These are phyloP conservation scores for Periconia sp. DNA, from an alignment of 2,329 filamentous ascomycete genomes.

Conservation along the genomic window DNA sequence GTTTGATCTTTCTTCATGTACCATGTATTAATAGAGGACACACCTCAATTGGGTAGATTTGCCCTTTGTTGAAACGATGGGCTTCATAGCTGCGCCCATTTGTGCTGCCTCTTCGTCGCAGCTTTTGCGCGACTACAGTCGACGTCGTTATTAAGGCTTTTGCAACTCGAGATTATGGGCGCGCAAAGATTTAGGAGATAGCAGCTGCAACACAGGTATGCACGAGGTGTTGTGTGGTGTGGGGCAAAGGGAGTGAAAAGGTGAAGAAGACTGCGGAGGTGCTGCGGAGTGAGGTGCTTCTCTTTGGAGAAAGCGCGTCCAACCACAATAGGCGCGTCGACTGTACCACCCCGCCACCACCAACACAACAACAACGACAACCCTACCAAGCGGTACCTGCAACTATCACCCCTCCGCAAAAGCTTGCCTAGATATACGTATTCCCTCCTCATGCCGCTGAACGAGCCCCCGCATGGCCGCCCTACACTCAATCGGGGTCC, in stretches of 20 bases:
- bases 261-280: slow-evolving; percentile 14
- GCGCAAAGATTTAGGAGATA: background rate
- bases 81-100: slow-evolving; percentile 59
- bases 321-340: slow-evolving; percentile 25
- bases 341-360: slow-evolving; percentile 13
- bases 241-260: background rate
- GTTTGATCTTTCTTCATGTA: background rate
- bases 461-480: slow-evolving; percentile 69
- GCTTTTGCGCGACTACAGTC: background rate
- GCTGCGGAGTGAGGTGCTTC: slow-evolving; percentile 10
- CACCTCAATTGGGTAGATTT: slow-evolving; percentile 38
- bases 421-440: background rate
- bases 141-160: background rate
- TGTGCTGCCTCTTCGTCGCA: background rate
- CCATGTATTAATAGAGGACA: background rate
- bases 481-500: slow-evolving; percentile 86
- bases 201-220: background rate
- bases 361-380: slow-evolving; percentile 1
- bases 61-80: slow-evolving; percentile 60
- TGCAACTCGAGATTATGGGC: background rate
- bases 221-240: background rate
- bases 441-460: slow-evolving; percentile 34
- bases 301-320: slow-evolving; percentile 21
- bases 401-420: slow-evolving; percentile 10
- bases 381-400: slow-evolving; percentile 16